Evolutionary conservation across 495 filamentous ascomycete genomes (phyloP), one percentile per base, ranked within the genome.

Genomic region (Aspergillus campestris): DNA sequence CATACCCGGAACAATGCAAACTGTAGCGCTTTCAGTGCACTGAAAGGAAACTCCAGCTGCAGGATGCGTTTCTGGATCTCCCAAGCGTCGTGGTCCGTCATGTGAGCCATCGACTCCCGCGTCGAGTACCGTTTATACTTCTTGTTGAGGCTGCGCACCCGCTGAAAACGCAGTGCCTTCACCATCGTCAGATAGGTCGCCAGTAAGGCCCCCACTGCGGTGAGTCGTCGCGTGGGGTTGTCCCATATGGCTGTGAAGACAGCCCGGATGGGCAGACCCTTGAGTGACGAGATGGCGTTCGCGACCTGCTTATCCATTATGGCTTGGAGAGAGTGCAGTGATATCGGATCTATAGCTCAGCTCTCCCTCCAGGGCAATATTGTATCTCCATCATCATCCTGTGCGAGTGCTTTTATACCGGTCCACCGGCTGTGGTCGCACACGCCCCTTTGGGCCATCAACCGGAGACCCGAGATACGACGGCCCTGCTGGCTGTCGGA

Each of bases 1-100:
- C 18, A 24, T 53, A 78, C 74, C 37, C 75, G 73, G 55, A 84
- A 83, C 1, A 86, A 60, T 0, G 78, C 82, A 59, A 83, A 83
- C 38, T 82, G 71, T 33, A 84, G 50, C 8, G 73, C 60, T 34
- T 78, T 73, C 12, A 73, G 53, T 27, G 71, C 68, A 5, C 71
- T 68, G 13, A 71, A 70, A 0, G 81, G 80, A 36, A 80, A 78
- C 50, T 84, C 78, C 34, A 67, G 62, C 29, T 70, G 52, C 6
- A 60, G 42, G 14, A 82, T 56, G 24, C 58, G 60, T 32, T 67
- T 58, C 33, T 80, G 70, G 34, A 83, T 79, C 6, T 64, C 51
- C 55, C 73, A 79, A 0, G 80, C 79, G 42, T 83, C 74, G 11
- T 72, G 61, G 41, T 73, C 65, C 1, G 78, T 82, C 80, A 83